A percentile compares a stretch with the other conserved stretches of the same genome.
Conservation (phyloP, 1,284 basidiomycete genomes). For the Athelia psychrophila region DNA sequence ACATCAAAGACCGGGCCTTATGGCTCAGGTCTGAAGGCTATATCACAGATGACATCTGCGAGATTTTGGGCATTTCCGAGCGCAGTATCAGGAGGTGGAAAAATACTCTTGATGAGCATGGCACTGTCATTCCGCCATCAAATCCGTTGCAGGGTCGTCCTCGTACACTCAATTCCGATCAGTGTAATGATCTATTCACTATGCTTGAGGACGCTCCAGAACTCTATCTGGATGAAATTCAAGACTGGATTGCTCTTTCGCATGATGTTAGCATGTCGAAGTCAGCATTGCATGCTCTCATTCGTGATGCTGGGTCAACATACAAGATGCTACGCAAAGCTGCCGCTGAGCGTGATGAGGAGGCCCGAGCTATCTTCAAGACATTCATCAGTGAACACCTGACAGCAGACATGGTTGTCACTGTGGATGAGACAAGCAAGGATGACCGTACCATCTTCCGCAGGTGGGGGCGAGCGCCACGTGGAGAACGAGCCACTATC, state of each 20-base stretch:
- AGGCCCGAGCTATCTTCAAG: neutral
- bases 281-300: neutral
- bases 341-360: neutral
- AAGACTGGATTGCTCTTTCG: neutral
- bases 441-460: neutral
- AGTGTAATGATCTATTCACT: neutral
- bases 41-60: conserved; percentile 7
- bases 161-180: neutral
- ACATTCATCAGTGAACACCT: neutral
- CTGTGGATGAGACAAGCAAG: neutral
- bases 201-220: neutral
- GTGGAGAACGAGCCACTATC: conserved; percentile 1
- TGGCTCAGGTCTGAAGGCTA: conserved; percentile 9
- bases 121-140: neutral
- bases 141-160: neutral
- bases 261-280: neutral
- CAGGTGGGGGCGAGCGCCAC: neutral
- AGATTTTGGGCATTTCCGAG: conserved; percentile 9
- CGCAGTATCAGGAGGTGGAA: conserved; percentile 9
- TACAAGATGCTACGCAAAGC: neutral
- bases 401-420: neutral
- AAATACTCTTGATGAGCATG: neutral
- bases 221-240: neutral
- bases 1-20: conserved; percentile 9
- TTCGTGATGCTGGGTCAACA: neutral